phyloP scores from a whole-genome alignment of 306 rosid genomes.

The Glycine tomentella region DNA sequence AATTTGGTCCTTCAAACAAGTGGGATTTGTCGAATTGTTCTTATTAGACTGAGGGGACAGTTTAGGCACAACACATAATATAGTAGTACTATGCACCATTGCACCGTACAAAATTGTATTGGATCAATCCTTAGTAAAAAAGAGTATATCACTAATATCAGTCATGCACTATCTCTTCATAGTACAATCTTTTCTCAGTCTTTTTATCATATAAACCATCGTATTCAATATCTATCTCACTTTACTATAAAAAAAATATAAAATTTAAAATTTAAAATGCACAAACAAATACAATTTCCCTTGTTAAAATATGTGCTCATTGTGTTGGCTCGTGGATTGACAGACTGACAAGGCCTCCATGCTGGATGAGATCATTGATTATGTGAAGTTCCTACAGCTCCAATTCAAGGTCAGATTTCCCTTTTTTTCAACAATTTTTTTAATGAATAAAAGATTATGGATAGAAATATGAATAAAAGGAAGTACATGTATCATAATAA shows the following conservation, averaged over 20 bases:
- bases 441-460: neutral
- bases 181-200: neutral
- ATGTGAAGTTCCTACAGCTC: constrained; percentile 95
- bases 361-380: constrained; percentile 99
- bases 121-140: constrained; percentile 11
- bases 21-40: constrained; percentile 23
- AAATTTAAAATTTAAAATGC: neutral
- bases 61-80: neutral
- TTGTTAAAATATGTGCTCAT: constrained; percentile 3
- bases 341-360: constrained; percentile 99
- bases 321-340: constrained; percentile 46
- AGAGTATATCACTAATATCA: neutral
- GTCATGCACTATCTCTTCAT: no score
- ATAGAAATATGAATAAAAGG: neutral
- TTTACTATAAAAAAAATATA: neutral
- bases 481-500: neutral
- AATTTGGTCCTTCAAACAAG: neutral
- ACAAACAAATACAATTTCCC: neutral
- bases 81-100: neutral
- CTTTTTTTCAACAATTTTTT: neutral
- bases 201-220: neutral
- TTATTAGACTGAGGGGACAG: neutral
- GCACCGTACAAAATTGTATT: neutral
- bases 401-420: constrained; percentile 84
- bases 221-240: neutral